Evolutionary conservation across 805 yeast species (phyloP).

Genomic region (Yamadazyma kitorensis): DNA sequence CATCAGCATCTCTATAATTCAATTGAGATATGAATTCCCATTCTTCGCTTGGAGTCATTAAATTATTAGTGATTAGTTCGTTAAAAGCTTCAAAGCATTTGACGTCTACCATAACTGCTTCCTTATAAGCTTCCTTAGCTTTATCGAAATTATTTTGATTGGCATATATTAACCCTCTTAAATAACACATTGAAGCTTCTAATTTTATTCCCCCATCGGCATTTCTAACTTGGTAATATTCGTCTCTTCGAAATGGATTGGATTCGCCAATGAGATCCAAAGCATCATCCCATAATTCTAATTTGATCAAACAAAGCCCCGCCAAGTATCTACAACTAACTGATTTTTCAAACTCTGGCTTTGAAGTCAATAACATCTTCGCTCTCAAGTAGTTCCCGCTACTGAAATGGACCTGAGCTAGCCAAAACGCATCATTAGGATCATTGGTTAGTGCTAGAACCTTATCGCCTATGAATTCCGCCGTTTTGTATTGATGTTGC

Average conservation of each 20-base stretch:
- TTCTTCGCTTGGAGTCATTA: constrained; percentile 81
- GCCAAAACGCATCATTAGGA: constrained; percentile 94
- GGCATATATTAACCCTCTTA: constrained; percentile 80
- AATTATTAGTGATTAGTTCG: constrained; percentile 66
- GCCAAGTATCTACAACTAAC: constrained; percentile 80
- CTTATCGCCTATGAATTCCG: constrained; percentile 89
- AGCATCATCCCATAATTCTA: constrained; percentile 86
- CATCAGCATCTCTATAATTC: constrained; percentile 71
- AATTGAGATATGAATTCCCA: constrained; percentile 71
- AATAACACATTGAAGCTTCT: constrained; percentile 81
- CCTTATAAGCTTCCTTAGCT: constrained; percentile 84
- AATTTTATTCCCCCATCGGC: constrained; percentile 83
- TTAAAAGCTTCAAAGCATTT: constrained; percentile 92
- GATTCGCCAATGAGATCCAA: constrained; percentile 79
- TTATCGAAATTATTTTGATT: constrained; percentile 79
- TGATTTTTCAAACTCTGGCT: constrained; percentile 52
- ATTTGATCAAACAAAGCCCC: constrained; percentile 66
- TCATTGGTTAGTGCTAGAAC: constrained; percentile 79
- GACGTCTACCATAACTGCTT: constrained; percentile 82
- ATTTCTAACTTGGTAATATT: constrained; percentile 40
- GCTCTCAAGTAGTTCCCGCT: constrained; percentile 80
- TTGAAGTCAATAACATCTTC: constrained; percentile 59
- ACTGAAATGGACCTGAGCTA: constrained; percentile 83
- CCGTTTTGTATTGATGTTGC: constrained; percentile 89
- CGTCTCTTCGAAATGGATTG: constrained; percentile 61